phyloP scores from a whole-genome alignment of 257 asterid genomes.

The Euphrasia confusa region DNA sequence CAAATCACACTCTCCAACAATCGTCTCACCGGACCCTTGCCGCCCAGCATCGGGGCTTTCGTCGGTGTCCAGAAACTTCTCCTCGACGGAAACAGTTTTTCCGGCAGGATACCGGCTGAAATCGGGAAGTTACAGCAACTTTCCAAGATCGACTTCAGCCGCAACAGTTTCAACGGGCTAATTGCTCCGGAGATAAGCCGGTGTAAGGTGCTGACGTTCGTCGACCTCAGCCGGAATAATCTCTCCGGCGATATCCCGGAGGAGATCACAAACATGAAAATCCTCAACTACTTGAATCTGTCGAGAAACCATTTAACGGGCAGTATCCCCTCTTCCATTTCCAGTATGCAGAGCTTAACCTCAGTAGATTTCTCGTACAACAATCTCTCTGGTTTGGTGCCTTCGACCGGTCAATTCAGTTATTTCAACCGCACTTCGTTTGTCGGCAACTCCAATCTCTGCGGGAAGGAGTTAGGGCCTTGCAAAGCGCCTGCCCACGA shows the following conservation, averaged over 20 bases:
- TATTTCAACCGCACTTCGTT: constrained; percentile 83
- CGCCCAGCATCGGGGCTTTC: constrained; percentile 76
- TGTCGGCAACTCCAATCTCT: constrained; percentile 76
- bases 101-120: constrained; percentile 72
- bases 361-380: constrained; percentile 92
- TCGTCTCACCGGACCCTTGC: constrained; percentile 67
- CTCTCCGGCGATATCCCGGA: constrained; percentile 79
- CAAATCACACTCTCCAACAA: constrained; percentile 88
- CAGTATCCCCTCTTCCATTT: constrained; percentile 63
- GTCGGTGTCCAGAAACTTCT: constrained; percentile 82
- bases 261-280: constrained; percentile 79
- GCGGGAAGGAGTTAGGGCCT: constrained; percentile 87
- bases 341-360: constrained; percentile 90
- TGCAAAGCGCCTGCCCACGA: constrained; percentile 70
- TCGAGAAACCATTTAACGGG: constrained; percentile 75
- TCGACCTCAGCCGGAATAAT: constrained; percentile 84
- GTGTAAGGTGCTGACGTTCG: constrained; percentile 73
- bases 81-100: constrained; percentile 84
- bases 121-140: constrained; percentile 87
- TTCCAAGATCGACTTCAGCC: constrained; percentile 88
- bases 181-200: constrained; percentile 71
- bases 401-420: constrained; percentile 86
- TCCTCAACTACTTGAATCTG: constrained; percentile 75
- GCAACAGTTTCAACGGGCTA: constrained; percentile 61
- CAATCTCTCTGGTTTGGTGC: constrained; percentile 86